Percentiles rank a stretch among this genome's conserved stretches.
phyloP scores from a whole-genome alignment of 345 rosid species.

The Salix purpurea region DNA sequence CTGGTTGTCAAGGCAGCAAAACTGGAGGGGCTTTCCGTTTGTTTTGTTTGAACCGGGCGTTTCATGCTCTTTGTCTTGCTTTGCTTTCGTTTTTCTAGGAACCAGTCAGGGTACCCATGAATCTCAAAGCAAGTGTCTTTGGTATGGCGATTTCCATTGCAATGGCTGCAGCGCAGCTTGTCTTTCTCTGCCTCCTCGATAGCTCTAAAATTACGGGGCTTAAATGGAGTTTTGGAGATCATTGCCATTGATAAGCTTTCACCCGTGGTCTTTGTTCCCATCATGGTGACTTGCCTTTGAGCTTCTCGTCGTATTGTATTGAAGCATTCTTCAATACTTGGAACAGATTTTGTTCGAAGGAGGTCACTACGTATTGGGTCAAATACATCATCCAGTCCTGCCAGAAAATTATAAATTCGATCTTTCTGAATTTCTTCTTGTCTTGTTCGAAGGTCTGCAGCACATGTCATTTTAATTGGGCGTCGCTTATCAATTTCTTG shows the following conservation, averaged over 20 bases:
- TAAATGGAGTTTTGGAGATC: background rate
- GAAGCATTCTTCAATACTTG: background rate
- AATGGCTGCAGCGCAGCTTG: background rate
- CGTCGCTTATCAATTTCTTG: background rate
- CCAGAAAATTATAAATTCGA: background rate
- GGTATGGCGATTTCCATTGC: background rate
- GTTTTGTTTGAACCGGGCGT: background rate
- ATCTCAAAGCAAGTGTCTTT: background rate
- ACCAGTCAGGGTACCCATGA: background rate
- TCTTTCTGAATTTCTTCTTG: background rate
- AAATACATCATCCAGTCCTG: background rate
- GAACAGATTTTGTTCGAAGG: background rate
- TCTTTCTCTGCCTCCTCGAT: background rate
- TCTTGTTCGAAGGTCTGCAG: background rate
- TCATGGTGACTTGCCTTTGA: background rate
- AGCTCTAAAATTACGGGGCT: accelerated
- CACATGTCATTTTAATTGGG: background rate
- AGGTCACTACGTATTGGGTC: background rate
- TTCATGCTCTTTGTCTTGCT: background rate
- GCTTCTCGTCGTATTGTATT: background rate
- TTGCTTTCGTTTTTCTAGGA: background rate
- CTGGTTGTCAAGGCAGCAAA: too few relatives aligned
- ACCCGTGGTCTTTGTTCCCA: background rate
- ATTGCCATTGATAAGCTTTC: background rate
- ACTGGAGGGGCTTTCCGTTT: too few relatives aligned